Percentiles rank a stretch among this genome's conserved stretches.
Evolutionary conservation across 352 stramenopile species (phyloP).

Genomic region (Pythium apleroticum): DNA sequence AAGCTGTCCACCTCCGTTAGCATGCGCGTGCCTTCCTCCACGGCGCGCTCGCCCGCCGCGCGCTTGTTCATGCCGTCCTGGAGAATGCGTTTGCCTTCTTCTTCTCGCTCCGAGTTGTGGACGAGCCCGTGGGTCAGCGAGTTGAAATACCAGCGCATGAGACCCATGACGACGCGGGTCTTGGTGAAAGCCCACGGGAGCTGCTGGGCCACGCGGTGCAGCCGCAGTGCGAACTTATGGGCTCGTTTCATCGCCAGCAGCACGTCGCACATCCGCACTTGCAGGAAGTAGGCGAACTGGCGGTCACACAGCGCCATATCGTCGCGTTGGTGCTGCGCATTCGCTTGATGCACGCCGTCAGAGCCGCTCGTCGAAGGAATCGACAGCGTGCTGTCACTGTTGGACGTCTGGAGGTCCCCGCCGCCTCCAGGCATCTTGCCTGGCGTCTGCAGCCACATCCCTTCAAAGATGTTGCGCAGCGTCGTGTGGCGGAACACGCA

Average conservation of each 20-base stretch:
- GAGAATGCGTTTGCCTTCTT: conserved; percentile 66
- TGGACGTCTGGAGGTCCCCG: not conserved
- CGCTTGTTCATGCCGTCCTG: conserved; percentile 62
- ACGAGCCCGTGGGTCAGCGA: conserved; percentile 66
- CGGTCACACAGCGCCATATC: conserved; percentile 51
- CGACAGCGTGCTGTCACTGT: conserved; percentile 10
- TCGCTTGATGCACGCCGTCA: not conserved
- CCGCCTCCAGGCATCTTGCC: not conserved
- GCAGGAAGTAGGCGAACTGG: conserved; percentile 81
- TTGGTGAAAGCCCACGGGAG: conserved; percentile 37
- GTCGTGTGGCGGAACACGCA: conserved; percentile 66
- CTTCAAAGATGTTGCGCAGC: conserved; percentile 77
- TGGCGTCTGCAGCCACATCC: conserved; percentile 55
- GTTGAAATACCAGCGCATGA: conserved; percentile 74
- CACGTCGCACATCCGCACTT: conserved; percentile 74
- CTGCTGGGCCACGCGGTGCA: conserved; percentile 36
- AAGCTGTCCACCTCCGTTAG: conserved; percentile 31
- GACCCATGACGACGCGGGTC: conserved; percentile 53
- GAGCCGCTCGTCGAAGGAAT: not conserved
- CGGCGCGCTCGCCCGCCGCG: conserved; percentile 39
- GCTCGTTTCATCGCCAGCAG: conserved; percentile 59
- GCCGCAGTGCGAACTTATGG: conserved; percentile 50
- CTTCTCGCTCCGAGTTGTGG: conserved; percentile 49
- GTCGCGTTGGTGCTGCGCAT: conserved; percentile 4
- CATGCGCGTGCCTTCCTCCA: conserved; percentile 43